phyloP scores from a whole-genome alignment of 2,329 filamentous ascomycete species.

The Microdochium trichocladiopsis region DNA sequence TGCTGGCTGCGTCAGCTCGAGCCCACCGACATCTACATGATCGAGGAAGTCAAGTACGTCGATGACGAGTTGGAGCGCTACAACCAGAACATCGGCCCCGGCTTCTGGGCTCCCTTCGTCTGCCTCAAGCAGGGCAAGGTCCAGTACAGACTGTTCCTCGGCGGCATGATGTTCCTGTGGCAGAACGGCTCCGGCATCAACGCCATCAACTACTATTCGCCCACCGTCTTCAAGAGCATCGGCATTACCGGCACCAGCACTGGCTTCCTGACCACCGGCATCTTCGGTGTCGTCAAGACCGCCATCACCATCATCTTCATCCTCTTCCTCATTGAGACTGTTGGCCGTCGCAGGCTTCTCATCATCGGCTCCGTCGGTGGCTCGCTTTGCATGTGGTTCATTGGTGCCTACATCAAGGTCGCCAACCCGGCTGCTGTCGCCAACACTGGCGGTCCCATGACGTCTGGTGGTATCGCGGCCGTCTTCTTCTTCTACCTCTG shows the following conservation, averaged over 20 bases:
- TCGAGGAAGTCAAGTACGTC: constrained; percentile 66
- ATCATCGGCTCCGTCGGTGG: constrained; percentile 52
- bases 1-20: constrained; percentile 59
- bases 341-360: constrained; percentile 53
- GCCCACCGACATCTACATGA: constrained; percentile 54
- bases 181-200: constrained; percentile 73
- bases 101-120: constrained; percentile 69
- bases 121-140: constrained; percentile 48
- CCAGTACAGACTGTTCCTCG: constrained; percentile 66
- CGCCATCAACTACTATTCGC: constrained; percentile 58
- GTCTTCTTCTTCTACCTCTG: constrained; percentile 71
- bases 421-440: constrained; percentile 25
- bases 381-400: constrained; percentile 58
- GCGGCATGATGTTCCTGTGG: constrained; percentile 68
- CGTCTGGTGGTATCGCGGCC: constrained; percentile 44
- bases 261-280: constrained; percentile 54
- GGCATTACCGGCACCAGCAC: constrained; percentile 51
- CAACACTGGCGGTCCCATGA: not conserved
- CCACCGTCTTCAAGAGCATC: constrained; percentile 57
- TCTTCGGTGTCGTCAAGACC: constrained; percentile 61
- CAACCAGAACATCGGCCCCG: constrained; percentile 53
- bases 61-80: constrained; percentile 64
- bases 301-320: constrained; percentile 55
- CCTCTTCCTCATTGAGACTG: constrained; percentile 51
- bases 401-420: constrained; percentile 53